Percentiles rank a stretch among this genome's conserved stretches.
Evolutionary conservation across 176 grass and related monocot species (phyloP).

Genomic region (Thalia dealbata): DNA sequence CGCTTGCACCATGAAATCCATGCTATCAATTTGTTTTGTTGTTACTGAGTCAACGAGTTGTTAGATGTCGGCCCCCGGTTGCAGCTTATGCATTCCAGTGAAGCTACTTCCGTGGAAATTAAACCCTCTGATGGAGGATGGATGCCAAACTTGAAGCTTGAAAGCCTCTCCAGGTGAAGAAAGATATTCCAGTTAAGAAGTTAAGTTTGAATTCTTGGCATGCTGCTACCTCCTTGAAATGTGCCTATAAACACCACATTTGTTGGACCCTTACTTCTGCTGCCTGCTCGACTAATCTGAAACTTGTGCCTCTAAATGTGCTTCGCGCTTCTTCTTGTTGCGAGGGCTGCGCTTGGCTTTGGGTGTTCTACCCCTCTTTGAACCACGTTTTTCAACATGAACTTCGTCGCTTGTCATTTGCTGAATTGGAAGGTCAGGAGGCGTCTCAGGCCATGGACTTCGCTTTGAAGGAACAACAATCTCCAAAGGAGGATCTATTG

Average conservation of each 20-base stretch:
- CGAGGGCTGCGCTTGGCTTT: constrained; percentile 21
- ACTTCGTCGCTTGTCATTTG: not conserved
- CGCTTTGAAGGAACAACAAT: constrained; percentile 23
- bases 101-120: not conserved
- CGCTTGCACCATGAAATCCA: too few relatives aligned
- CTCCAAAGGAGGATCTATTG: constrained; percentile 37
- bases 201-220: not conserved
- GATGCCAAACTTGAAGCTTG: not conserved
- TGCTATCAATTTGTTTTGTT: not conserved
- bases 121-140: not conserved
- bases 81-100: not conserved
- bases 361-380: constrained; percentile 21
- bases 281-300: not conserved
- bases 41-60: not conserved
- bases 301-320: not conserved
- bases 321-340: constrained; percentile 23
- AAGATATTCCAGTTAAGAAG: not conserved
- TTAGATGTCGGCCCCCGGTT: not conserved
- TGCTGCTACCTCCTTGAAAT: not conserved
- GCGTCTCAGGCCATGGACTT: constrained; percentile 17
- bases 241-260: not conserved
- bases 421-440: constrained; percentile 9
- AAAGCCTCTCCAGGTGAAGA: not conserved
- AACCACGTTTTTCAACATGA: constrained; percentile 1
- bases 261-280: not conserved